Base-by-base conservation (phyloP, 176 grass and related monocot species). In the Thalia dealbata region DNA sequence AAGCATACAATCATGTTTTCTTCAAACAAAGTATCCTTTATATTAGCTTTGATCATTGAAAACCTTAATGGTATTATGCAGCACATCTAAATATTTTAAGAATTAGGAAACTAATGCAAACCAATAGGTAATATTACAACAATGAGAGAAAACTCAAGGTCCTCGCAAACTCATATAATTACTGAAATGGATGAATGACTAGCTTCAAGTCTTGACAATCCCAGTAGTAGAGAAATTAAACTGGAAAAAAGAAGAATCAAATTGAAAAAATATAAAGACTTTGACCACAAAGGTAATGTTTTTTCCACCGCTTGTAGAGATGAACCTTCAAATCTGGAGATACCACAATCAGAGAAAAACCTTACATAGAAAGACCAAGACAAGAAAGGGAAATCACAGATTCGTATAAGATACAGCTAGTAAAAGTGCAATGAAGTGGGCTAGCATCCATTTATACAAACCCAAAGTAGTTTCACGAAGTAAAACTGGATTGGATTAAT, bases 1-100 rank as follows among this genome's bases (percentile, higher is more conserved):
- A 96, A 90, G 84, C 93, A 96, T 70, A 96, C 75, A 30, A 96
- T 96, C 93, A 92, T 96, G 76, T 96, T 96, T 78, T 92, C 93
- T 96, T 81, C 72, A 61, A 83, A 78, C 48, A 75, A 52, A 32
- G 83, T 74, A 78, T 28, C 78, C 74, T 19, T 6, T 71, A 67
- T 69, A 80, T 96, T 73, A 96, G 60, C 25, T 75, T 78, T 13
- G 32, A 38, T 38, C 1, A 38, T 38, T 38, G 32, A 38, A 38
- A 38, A 38, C 32, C 4, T 38, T 38, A 38, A 38, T 38, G 32
- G 32, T 38, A 38, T 3, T n/a, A 58, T n/a, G 16, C 19, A 58
- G 54, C 21, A 58, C n/a, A 58, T 58, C 54, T 58, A 58, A 7
- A 58, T 0, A 55, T 55, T 16, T 55, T 8, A 58, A 58, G 6